phyloP scores from a whole-genome alignment of 2,329 filamentous ascomycete genomes.

The Arthrinium puccinioides region DNA sequence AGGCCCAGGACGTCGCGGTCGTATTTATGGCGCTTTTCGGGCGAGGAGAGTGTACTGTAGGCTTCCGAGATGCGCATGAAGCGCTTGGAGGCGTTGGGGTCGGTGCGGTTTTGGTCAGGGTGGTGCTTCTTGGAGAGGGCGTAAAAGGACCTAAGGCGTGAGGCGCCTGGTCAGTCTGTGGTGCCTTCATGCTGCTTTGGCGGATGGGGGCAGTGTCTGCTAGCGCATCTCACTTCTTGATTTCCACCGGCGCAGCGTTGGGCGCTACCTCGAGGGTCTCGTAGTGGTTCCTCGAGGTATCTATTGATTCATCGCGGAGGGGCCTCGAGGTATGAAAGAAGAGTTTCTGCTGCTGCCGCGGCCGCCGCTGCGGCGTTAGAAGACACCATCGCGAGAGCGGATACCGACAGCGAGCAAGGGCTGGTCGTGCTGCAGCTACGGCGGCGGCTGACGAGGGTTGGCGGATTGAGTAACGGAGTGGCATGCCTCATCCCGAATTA shows the following conservation, averaged over 20 bases:
- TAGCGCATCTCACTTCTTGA: slow-evolving; percentile 83
- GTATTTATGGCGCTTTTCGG: slow-evolving; percentile 70
- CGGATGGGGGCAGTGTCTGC: slow-evolving; percentile 1
- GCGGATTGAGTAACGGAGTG: slow-evolving; percentile 38
- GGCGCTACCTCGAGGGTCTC: slow-evolving; percentile 67
- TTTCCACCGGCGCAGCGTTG: slow-evolving; percentile 64
- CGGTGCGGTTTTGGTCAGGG: slow-evolving; percentile 78
- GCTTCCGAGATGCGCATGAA: slow-evolving; percentile 83
- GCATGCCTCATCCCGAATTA: slow-evolving; percentile 60
- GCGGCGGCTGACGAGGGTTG: too few species aligned
- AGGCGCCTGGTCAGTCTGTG: neutral
- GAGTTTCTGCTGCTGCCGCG: slow-evolving; percentile 20
- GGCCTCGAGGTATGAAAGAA: neutral
- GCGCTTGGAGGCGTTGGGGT: slow-evolving; percentile 63
- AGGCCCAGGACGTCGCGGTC: slow-evolving; percentile 60
- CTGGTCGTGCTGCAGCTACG: too few species aligned
- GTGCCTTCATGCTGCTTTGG: neutral
- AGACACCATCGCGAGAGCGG: too few species aligned
- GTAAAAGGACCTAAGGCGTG: slow-evolving; percentile 64
- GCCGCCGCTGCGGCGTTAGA: too few species aligned
- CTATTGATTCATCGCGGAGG: slow-evolving; percentile 8
- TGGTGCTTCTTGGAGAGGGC: slow-evolving; percentile 84
- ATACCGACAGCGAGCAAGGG: neutral
- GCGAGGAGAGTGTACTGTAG: slow-evolving; percentile 67
- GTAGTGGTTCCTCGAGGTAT: slow-evolving; percentile 59